These are phyloP conservation scores for Pseudogymnoascus sp. DNA, from an alignment of 2,329 filamentous ascomycete genomes.

Conservation along the genomic window DNA sequence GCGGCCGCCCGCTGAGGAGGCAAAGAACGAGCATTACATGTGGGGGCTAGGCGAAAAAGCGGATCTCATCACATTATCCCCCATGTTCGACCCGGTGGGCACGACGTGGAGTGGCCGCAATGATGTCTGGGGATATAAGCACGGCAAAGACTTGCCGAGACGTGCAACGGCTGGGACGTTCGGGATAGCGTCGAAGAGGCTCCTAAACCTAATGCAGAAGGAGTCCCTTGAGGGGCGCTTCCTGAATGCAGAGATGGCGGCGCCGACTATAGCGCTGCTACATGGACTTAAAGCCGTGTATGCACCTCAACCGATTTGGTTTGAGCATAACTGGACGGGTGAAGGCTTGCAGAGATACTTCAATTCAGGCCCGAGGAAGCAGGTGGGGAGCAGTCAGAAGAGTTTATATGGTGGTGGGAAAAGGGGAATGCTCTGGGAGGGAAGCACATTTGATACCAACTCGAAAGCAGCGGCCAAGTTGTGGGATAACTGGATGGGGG, in stretches of 20 bases:
- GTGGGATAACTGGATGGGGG: conserved; percentile 58
- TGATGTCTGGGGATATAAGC: conserved; percentile 50
- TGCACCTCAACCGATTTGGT: conserved; percentile 70
- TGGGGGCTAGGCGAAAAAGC: conserved; percentile 73
- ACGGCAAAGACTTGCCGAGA: conserved; percentile 48
- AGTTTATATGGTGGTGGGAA: conserved; percentile 53
- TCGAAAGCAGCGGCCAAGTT: conserved; percentile 48
- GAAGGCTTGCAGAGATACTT: conserved; percentile 49
- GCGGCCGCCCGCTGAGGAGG: conserved; percentile 46
- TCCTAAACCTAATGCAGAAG: conserved; percentile 69
- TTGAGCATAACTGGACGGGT: conserved; percentile 63
- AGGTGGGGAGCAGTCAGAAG: conserved; percentile 42
- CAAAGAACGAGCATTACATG: conserved; percentile 57
- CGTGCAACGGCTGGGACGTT: conserved; percentile 73
- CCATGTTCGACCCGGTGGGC: conserved; percentile 67
- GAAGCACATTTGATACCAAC: conserved; percentile 54
- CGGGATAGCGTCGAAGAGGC: conserved; percentile 60
- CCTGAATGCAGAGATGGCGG: conserved; percentile 73
- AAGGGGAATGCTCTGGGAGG: conserved; percentile 44
- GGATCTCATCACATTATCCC: conserved; percentile 56
- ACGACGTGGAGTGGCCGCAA: conserved; percentile 66
- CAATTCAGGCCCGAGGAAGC: conserved; percentile 49
- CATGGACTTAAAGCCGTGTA: conserved; percentile 74
- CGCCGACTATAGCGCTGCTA: conserved; percentile 62
- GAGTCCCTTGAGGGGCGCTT: conserved; percentile 68